Percentiles rank a stretch among this genome's conserved stretches.
These are phyloP conservation scores for Mortierella sp. DNA, from an alignment of 371 early-diverging fungal genomes.

Conservation along the genomic window DNA sequence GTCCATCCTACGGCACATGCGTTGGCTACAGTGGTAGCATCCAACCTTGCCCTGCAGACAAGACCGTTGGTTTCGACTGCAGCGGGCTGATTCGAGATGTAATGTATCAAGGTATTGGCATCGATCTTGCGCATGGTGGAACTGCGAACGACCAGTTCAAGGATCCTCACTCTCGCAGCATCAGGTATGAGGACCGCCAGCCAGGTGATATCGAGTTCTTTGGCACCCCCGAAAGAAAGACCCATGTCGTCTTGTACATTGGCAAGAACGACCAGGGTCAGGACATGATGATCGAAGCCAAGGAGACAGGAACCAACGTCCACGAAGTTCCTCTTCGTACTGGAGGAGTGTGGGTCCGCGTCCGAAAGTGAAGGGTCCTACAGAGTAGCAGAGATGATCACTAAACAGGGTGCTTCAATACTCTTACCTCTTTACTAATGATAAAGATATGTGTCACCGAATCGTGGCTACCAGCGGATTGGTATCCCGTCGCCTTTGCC, in stretches of 20 bases:
- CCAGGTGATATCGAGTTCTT: slow-evolving; percentile 45
- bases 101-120: slow-evolving; percentile 22
- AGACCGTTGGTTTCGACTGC: slow-evolving; percentile 36
- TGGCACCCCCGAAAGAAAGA: slow-evolving; percentile 10
- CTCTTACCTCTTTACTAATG: no score
- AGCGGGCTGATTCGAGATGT: slow-evolving; percentile 43
- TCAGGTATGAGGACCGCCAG: slow-evolving; percentile 17
- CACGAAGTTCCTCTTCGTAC: slow-evolving; percentile 21
- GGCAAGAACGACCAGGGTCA: slow-evolving; percentile 19
- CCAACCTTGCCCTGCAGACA: slow-evolving; percentile 18
- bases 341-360: slow-evolving; percentile 16
- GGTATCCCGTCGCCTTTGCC: no score
- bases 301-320: slow-evolving; percentile 29
- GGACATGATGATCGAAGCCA: slow-evolving; percentile 44
- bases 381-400: no score
- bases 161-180: slow-evolving; percentile 18
- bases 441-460: no score
- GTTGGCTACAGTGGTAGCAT: slow-evolving; percentile 10
- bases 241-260: slow-evolving; percentile 39
- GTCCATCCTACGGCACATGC: slow-evolving; percentile 13
- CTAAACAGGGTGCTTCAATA: no score
- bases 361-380: background rate
- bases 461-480: no score
- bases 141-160: slow-evolving; percentile 29
- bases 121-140: slow-evolving; percentile 20